Evolutionary conservation across 2,329 filamentous ascomycete species (phyloP).

Genomic region (Hymenoscyphus occultus): DNA sequence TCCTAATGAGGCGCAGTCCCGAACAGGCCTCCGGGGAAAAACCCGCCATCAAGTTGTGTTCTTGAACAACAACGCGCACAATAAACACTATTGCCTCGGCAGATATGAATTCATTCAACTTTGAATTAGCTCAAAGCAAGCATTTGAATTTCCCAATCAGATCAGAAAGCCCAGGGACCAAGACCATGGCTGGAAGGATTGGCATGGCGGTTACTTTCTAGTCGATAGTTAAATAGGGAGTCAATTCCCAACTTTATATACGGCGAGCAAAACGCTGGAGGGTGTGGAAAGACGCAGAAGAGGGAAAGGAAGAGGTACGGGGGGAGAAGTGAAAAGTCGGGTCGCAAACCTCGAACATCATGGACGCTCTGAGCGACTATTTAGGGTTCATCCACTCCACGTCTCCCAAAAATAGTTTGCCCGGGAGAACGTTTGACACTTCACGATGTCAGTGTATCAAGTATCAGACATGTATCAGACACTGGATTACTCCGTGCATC

Average conservation of each 20-base stretch:
- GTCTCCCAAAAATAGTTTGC: neutral
- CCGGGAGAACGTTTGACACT: neutral
- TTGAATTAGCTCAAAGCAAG: neutral
- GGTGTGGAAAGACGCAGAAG: too few species aligned
- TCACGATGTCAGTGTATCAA: neutral
- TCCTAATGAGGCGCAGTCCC: neutral
- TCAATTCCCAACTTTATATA: neutral
- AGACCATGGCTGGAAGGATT: neutral
- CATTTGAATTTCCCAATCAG: neutral
- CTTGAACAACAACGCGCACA: neutral
- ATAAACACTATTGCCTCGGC: neutral
- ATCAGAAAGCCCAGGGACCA: neutral
- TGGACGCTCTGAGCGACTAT: too few species aligned
- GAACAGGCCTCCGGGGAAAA: neutral
- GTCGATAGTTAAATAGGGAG: neutral
- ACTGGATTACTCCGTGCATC: neutral
- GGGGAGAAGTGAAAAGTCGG: too few species aligned
- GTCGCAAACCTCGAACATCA: too few species aligned
- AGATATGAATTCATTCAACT: neutral
- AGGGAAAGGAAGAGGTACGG: too few species aligned
- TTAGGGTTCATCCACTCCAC: too few species aligned
- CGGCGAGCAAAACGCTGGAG: too few species aligned
- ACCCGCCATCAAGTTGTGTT: neutral
- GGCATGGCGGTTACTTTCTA: neutral
- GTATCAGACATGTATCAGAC: conserved; percentile 28